phyloP scores from a whole-genome alignment of 139 green algal genomes.

The Closterium sp. region DNA sequence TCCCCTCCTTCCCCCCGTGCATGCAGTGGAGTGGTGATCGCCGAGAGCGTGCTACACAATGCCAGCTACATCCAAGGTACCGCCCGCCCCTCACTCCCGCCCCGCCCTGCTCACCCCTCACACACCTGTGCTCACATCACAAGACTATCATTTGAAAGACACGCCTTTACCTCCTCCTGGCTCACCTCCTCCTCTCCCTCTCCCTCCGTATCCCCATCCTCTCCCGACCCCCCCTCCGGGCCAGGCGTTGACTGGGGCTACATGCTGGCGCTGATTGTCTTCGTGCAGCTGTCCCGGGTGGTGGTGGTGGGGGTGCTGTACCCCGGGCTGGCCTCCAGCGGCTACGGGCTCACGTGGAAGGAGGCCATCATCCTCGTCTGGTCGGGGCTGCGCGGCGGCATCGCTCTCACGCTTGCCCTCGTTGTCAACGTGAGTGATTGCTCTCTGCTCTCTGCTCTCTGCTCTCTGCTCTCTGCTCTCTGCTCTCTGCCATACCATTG shows the following conservation, averaged over 20 bases:
- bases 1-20: not conserved
- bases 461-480: no score
- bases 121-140: no score
- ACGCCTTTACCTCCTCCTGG: no score
- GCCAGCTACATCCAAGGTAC: not conserved
- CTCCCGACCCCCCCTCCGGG: no score
- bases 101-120: no score
- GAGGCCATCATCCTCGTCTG: slow-evolving; percentile 37
- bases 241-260: slow-evolving; percentile 37
- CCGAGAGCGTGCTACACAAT: slow-evolving; percentile 20
- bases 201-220: no score
- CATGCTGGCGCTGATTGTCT: slow-evolving; percentile 43
- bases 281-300: slow-evolving; percentile 29
- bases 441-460: no score
- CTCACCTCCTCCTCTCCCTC: not conserved
- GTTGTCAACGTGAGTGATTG: slow-evolving; percentile 29
- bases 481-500: not conserved
- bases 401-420: slow-evolving; percentile 39
- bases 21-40: slow-evolving; percentile 26
- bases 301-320: slow-evolving; percentile 38
- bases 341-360: slow-evolving; percentile 48
- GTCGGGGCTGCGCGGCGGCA: slow-evolving; percentile 40
- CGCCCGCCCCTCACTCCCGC: no score
- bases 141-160: no score
- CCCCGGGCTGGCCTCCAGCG: slow-evolving; percentile 25